These are phyloP conservation scores for Curvularia sp. DNA, from an alignment of 2,329 filamentous ascomycete species.

Conservation along the genomic window DNA sequence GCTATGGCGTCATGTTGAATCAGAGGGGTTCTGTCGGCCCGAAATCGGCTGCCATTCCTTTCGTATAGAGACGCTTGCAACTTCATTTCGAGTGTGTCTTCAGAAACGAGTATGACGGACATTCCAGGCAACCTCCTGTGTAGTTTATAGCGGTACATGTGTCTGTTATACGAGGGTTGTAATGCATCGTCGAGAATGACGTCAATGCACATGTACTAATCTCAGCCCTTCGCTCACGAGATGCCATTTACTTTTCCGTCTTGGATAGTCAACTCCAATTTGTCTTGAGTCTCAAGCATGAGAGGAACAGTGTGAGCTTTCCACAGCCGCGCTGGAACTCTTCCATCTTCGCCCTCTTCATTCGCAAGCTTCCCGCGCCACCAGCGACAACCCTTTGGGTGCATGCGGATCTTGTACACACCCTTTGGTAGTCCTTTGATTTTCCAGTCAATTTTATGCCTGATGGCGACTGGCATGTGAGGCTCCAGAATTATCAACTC, in stretches of 20 bases:
- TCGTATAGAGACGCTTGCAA: background rate
- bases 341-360: slow-evolving; percentile 1
- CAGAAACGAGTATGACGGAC: background rate
- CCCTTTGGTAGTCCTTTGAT: slow-evolving; percentile 1
- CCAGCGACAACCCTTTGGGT: slow-evolving; percentile 7
- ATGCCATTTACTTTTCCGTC: background rate
- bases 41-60: slow-evolving; percentile 10
- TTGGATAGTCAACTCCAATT: slow-evolving; percentile 4
- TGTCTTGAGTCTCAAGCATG: slow-evolving; percentile 6
- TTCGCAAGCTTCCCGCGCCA: slow-evolving; percentile 2
- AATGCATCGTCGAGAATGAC: background rate
- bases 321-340: background rate
- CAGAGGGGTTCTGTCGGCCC: slow-evolving; percentile 12
- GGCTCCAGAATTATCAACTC: background rate
- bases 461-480: background rate
- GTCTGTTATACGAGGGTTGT: background rate
- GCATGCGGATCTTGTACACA: background rate
- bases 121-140: too few relatives aligned
- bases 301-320: slow-evolving; percentile 4
- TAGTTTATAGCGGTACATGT: background rate
- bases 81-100: background rate
- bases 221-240: background rate
- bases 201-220: slow-evolving; percentile 8
- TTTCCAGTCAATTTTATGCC: background rate
- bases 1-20: slow-evolving; percentile 22